Percentiles rank a stretch among this genome's conserved stretches.
These are phyloP conservation scores for Pleurotus tuber-regium DNA, from an alignment of 768 basidiomycete genomes.

Conservation along the genomic window DNA sequence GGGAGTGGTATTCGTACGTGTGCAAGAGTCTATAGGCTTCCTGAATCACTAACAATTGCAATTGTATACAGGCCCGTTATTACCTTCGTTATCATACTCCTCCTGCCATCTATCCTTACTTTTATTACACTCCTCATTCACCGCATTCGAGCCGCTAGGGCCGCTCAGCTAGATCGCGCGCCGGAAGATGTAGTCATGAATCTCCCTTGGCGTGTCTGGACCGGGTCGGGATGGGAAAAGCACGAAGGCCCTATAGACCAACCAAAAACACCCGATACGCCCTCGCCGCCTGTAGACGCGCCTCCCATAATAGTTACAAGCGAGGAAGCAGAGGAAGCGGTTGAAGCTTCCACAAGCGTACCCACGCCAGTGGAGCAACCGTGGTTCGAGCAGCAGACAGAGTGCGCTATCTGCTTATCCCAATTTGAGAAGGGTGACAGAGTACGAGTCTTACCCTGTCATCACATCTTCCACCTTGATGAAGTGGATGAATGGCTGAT, in stretches of 20 bases:
- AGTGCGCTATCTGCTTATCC: constrained; percentile 93
- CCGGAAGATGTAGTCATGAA: constrained; percentile 76
- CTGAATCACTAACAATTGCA: constrained; percentile 12
- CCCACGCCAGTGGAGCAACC: constrained; percentile 39
- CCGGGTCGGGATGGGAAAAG: constrained; percentile 78
- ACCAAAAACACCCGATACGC: constrained; percentile 23
- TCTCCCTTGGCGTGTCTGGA: constrained; percentile 84
- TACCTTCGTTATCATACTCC: constrained; percentile 82
- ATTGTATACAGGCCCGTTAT: constrained; percentile 62
- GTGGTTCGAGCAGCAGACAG: constrained; percentile 80
- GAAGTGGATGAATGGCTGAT: constrained; percentile 95
- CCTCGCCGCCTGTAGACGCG: constrained; percentile 25
- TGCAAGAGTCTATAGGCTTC: constrained; percentile 7
- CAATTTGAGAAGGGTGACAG: constrained; percentile 85
- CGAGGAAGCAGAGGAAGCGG: constrained; percentile 15
- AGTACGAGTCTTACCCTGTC: constrained; percentile 90
- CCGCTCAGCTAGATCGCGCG: constrained; percentile 80
- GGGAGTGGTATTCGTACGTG: constrained; percentile 92
- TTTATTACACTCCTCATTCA: constrained; percentile 88
- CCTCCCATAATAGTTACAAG: constrained; percentile 22
- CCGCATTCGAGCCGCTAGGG: constrained; percentile 78
- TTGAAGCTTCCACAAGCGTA: constrained; percentile 39
- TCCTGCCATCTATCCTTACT: constrained; percentile 87
- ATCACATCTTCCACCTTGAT: constrained; percentile 90
- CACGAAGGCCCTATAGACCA: constrained; percentile 45